Evolutionary conservation across 257 asterid genomes (phyloP), one percentile per base, ranked within the genome.

Genomic region (Nicotiana attenuata): DNA sequence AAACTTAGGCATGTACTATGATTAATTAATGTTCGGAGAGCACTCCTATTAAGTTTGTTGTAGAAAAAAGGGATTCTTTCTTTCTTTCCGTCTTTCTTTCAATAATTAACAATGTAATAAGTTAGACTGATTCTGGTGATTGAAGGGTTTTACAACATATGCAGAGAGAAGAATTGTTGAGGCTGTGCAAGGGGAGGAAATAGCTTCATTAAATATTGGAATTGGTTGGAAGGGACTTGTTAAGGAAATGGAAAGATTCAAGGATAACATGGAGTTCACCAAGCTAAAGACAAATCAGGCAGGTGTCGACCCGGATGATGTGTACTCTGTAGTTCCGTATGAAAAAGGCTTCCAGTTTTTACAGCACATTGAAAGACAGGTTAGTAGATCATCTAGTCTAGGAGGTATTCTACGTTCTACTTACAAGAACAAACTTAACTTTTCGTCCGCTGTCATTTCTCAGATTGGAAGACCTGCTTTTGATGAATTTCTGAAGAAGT

Each of bases 391-490:
- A 19, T 56, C 63, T 56, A 8, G 22, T 56, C 11, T n/a, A 5
- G 63, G 63, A 56, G 19, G 9, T 56, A 56, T 17, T 5, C 63
- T 20, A 5, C 35, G 20, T 45, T 45, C 56, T 50, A 47, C 20
- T 17, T 24, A 14, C 35, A 47, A 14, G 57, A 24, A 9, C 13
- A 17, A 22, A 53, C 59, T 53, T 50, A 75, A 24, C 63, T 7
- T n/a, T 28, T 22, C 4, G 22, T 24, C 64, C 57, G 11, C 57
- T 75, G 24, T 24, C 1, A 47, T 11, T 75, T 56, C 80, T 24
- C 92, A 93, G 97, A 89, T 93, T 83, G 99, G 99, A 84, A 83
- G 98, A 87, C 97, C 97, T 83, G 98, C 98, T 45, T 95, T 95
- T 83, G 99, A 95, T 61, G 97, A 90, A 50, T 95, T 95, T 57